These are phyloP conservation scores for Haplosporangium sp. DNA, from an alignment of 371 early-diverging fungal genomes.

Conservation along the genomic window DNA sequence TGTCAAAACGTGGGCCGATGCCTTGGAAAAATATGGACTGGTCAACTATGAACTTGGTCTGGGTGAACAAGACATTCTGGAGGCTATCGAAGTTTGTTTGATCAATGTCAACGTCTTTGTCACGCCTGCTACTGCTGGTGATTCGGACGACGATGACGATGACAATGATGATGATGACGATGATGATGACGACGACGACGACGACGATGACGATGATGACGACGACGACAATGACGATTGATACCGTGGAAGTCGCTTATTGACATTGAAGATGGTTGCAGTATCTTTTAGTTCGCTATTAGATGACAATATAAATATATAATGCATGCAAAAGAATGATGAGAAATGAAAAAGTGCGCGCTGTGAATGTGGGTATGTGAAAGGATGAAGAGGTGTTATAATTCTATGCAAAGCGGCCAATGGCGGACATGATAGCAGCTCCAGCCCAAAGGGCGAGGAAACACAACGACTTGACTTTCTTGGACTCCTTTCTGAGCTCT, in stretches of 20 bases:
- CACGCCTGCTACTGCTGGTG: neutral
- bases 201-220: neutral
- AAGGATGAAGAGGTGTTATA: neutral
- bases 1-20: constrained; percentile 80
- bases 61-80: constrained; percentile 84
- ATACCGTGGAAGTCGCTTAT: no score
- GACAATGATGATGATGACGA: neutral
- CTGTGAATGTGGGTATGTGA: neutral
- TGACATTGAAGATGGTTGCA: no score
- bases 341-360: neutral
- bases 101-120: constrained; percentile 56
- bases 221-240: neutral
- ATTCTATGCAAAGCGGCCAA: constrained; percentile 80
- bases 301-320: neutral
- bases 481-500: constrained; percentile 57
- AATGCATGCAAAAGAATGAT: neutral
- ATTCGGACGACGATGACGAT: neutral
- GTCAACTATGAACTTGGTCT: constrained; percentile 91
- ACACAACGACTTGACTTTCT: constrained; percentile 26
- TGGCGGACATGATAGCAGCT: constrained; percentile 77
- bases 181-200: neutral
- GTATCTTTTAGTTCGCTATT: neutral
- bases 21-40: constrained; percentile 79
- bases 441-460: constrained; percentile 75
- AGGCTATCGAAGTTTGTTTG: constrained; percentile 66